phyloP scores from a whole-genome alignment of 352 stramenopile genomes.

The Phytophthora tubulina region DNA sequence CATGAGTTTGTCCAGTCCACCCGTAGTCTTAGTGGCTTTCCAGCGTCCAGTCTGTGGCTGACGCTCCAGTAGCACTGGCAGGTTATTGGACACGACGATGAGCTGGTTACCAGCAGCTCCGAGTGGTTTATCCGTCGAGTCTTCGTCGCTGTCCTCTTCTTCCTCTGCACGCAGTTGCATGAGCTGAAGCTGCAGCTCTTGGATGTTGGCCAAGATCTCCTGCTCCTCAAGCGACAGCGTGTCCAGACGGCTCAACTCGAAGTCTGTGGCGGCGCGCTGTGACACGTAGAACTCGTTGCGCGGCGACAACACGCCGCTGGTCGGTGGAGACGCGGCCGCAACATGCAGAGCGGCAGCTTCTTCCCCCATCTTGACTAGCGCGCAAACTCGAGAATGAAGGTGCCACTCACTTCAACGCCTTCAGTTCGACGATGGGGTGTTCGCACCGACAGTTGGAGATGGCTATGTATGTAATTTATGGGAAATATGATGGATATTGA shows the following conservation, averaged over 20 bases:
- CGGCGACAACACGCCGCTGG: constrained; percentile 52
- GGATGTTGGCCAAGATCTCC: constrained; percentile 91
- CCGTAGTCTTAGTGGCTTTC: constrained; percentile 88
- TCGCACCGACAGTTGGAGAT: constrained; percentile 9
- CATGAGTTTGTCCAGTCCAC: constrained; percentile 89
- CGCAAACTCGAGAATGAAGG: constrained; percentile 36
- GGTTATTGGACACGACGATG: constrained; percentile 90
- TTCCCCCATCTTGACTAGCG: constrained; percentile 33
- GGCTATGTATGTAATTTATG: constrained; percentile 22
- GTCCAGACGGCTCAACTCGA: constrained; percentile 74
- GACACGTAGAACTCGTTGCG: constrained; percentile 85
- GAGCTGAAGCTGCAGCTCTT: constrained; percentile 90
- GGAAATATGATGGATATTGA: constrained; percentile 11
- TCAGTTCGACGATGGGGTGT: neutral
- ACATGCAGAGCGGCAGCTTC: constrained; percentile 36
- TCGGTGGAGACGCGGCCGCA: constrained; percentile 31
- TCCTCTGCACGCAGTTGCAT: constrained; percentile 78
- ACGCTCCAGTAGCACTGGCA: constrained; percentile 81
- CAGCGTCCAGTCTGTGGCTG: constrained; percentile 82
- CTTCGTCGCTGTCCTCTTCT: constrained; percentile 71
- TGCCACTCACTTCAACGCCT: constrained; percentile 28
- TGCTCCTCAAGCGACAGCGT: constrained; percentile 86
- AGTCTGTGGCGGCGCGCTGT: constrained; percentile 70
- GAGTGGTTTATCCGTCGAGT: constrained; percentile 33
- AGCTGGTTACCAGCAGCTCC: constrained; percentile 53